phyloP scores from a whole-genome alignment of 2,329 filamentous ascomycete genomes.

The Aspergillus sojae region DNA sequence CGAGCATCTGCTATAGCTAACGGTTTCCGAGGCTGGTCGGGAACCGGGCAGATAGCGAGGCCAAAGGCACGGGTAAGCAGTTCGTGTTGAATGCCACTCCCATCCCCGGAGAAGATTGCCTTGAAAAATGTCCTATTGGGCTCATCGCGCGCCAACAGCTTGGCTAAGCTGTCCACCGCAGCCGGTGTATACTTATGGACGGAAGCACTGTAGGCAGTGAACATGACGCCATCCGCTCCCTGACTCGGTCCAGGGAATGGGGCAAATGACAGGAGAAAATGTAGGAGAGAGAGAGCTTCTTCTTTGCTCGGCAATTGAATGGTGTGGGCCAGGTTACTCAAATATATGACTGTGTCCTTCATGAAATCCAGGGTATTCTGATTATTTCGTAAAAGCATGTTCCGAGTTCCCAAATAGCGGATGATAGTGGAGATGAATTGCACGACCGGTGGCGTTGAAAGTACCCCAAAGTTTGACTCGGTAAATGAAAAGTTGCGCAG shows the following conservation, averaged over 20 bases:
- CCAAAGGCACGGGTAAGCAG: constrained; percentile 85
- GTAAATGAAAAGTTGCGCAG: constrained; percentile 89
- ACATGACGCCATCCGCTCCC: constrained; percentile 65
- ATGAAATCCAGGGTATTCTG: constrained; percentile 92
- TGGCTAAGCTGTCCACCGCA: constrained; percentile 87
- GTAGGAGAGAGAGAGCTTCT: constrained; percentile 81
- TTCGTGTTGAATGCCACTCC: constrained; percentile 68
- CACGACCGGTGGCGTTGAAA: constrained; percentile 77
- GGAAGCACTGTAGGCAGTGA: constrained; percentile 77
- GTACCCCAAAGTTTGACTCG: constrained; percentile 72
- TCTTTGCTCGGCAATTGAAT: constrained; percentile 83
- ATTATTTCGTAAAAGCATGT: constrained; percentile 79
- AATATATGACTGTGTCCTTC: constrained; percentile 87
- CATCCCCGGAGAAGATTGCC: constrained; percentile 75
- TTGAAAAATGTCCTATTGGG: constrained; percentile 87
- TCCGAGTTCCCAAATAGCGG: constrained; percentile 83
- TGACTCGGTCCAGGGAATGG: constrained; percentile 71
- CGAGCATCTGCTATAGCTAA: constrained; percentile 75
- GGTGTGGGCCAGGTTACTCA: constrained; percentile 83
- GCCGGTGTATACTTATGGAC: constrained; percentile 86
- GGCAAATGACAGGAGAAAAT: constrained; percentile 89
- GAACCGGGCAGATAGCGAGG: constrained; percentile 81
- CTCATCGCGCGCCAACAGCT: constrained; percentile 88
- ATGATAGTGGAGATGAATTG: constrained; percentile 84
- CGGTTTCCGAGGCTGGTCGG: constrained; percentile 66